phyloP scores from a whole-genome alignment of 768 basidiomycete species.

The Lentinula aciculospora region DNA sequence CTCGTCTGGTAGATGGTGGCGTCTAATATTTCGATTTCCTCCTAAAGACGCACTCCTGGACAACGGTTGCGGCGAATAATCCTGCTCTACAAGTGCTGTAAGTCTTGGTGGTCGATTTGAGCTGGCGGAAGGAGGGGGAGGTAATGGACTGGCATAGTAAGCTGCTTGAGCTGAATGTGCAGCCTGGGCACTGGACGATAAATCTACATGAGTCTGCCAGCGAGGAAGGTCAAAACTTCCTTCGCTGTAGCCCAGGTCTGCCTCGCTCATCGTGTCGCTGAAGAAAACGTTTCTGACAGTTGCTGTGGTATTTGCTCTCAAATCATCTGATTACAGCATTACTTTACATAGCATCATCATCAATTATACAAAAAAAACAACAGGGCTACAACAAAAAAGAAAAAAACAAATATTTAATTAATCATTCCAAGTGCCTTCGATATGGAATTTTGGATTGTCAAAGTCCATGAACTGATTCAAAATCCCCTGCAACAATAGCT shows the following conservation, averaged over 20 bases:
- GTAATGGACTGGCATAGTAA: conserved; percentile 49
- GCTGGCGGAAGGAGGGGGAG: conserved; percentile 38
- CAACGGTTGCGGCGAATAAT: conserved; percentile 37
- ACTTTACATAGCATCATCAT: background rate
- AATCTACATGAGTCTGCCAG: conserved; percentile 63
- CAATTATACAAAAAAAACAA: background rate
- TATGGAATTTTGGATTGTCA: conserved; percentile 37
- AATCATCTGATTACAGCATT: conserved; percentile 4
- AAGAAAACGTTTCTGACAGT: conserved; percentile 3
- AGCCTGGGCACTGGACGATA: conserved; percentile 35
- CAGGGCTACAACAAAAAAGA: no score
- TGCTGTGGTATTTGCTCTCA: conserved; percentile 4
- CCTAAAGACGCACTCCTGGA: conserved; percentile 63
- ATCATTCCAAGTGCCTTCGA: conserved; percentile 17
- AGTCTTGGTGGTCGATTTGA: conserved; percentile 28
- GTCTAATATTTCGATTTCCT: conserved; percentile 46
- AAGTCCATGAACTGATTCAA: conserved; percentile 65
- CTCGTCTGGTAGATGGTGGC: conserved; percentile 68
- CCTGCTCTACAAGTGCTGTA: conserved; percentile 62
- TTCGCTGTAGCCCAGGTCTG: conserved; percentile 7
- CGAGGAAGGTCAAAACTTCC: conserved; percentile 70
- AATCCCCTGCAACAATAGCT: conserved; percentile 59
- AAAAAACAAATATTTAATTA: background rate
- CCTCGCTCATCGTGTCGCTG: conserved; percentile 3
- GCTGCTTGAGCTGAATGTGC: conserved; percentile 50